A percentile compares a stretch with the other conserved stretches of the same genome.
These are phyloP conservation scores for Picea glauca DNA, from an alignment of 75 land plant species.

Conservation along the genomic window DNA sequence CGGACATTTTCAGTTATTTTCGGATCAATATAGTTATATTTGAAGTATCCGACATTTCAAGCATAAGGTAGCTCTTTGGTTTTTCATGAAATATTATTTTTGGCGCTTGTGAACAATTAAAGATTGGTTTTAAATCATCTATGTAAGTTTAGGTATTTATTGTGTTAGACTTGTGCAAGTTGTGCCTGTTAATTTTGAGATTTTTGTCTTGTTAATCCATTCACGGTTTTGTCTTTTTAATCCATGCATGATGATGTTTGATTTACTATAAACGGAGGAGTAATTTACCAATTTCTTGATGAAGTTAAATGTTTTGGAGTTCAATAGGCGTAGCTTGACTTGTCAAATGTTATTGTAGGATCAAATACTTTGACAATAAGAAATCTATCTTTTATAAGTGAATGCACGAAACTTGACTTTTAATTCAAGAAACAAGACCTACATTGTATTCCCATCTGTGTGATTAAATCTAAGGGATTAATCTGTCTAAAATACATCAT, in stretches of 20 bases:
- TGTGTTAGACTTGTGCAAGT: too few species aligned
- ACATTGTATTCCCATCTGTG: too few species aligned
- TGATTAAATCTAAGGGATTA: neutral
- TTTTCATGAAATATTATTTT: too few species aligned
- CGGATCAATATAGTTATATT: too few species aligned
- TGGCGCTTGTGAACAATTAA: too few species aligned
- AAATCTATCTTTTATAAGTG: neutral
- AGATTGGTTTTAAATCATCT: too few species aligned
- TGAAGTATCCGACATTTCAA: too few species aligned
- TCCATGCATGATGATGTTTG: constrained; percentile 1
- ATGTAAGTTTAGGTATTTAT: too few species aligned
- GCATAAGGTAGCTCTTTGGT: too few species aligned
- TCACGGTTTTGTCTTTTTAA: constrained; percentile 1
- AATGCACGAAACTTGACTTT: neutral
- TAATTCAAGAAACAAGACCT: neutral
- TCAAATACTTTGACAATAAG: neutral
- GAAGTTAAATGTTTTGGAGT: neutral
- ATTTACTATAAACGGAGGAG: neutral
- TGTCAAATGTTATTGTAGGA: neutral
- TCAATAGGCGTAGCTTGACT: neutral
- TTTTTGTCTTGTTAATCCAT: too few species aligned
- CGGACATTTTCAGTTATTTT: too few species aligned
- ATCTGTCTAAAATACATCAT: neutral
- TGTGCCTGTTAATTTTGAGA: too few species aligned
- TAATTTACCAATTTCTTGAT: neutral